Percentiles rank a stretch among this genome's conserved stretches.
Evolutionary conservation across 208 protist genomes (phyloP).

Genomic region (Trypanosoma cruzi): DNA sequence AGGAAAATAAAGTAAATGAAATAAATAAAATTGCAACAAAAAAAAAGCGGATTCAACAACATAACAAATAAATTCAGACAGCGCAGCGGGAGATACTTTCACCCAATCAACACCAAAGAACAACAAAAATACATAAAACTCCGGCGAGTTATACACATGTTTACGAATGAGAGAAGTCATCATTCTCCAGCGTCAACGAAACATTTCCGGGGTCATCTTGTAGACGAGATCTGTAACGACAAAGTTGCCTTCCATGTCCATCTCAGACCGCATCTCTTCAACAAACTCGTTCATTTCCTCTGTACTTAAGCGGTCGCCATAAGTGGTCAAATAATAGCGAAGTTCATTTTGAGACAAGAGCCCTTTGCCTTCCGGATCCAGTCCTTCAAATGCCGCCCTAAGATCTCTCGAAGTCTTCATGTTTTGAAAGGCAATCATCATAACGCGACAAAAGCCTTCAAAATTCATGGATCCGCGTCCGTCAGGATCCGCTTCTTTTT

Average conservation of each 20-base stretch:
- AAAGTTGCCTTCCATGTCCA: constrained; percentile 91
- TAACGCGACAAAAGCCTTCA: constrained; percentile 70
- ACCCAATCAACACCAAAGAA: not conserved
- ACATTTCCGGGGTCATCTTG: constrained; percentile 87
- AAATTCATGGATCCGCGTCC: constrained; percentile 74
- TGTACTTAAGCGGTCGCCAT: constrained; percentile 92
- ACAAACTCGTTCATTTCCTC: constrained; percentile 93
- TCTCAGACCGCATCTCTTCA: constrained; percentile 81
- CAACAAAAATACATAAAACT: not conserved
- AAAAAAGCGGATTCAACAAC: constrained; percentile 17
- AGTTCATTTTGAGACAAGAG: constrained; percentile 93
- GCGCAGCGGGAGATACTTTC: not conserved
- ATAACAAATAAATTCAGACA: constrained; percentile 8
- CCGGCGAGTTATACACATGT: not conserved
- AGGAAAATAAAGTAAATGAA: not conserved
- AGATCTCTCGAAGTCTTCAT: constrained; percentile 75
- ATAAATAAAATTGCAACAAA: constrained; percentile 6
- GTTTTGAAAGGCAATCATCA: constrained; percentile 61
- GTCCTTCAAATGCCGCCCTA: constrained; percentile 91
- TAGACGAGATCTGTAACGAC: constrained; percentile 72
- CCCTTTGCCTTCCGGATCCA: constrained; percentile 94
- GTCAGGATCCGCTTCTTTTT: constrained; percentile 59
- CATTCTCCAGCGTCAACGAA: constrained; percentile 35
- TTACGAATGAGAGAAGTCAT: not conserved
- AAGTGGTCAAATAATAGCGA: constrained; percentile 92